Percentiles rank a stretch among this genome's conserved stretches.
Evolutionary conservation across 2,329 filamentous ascomycete species (phyloP).

Genomic region (Cercospora sp.): DNA sequence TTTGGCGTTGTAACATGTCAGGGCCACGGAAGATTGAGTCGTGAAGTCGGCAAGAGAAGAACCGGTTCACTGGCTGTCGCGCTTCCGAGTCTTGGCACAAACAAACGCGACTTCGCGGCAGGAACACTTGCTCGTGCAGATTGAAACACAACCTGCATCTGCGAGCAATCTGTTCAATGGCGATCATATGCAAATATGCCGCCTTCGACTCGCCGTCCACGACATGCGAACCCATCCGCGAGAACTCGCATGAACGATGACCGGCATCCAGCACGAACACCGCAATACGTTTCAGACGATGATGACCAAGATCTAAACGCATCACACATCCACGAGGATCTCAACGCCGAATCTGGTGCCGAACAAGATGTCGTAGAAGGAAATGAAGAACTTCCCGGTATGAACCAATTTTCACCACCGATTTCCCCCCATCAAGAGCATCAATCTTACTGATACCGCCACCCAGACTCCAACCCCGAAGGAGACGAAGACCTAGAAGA

Average conservation of each 20-base stretch:
- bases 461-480: not conserved
- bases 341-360: constrained; percentile 6
- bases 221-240: constrained; percentile 8
- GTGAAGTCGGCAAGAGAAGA: not conserved
- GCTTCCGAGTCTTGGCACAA: not conserved
- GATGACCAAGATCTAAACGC: constrained; percentile 23
- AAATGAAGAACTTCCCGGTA: not conserved
- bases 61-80: not conserved
- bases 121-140: not conserved
- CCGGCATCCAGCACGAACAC: not conserved
- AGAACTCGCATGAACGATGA: constrained; percentile 11
- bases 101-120: constrained; percentile 4
- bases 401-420: not conserved
- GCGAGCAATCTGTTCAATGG: not conserved
- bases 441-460: not conserved
- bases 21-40: not conserved
- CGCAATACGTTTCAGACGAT: constrained; percentile 13
- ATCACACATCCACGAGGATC: constrained; percentile 1
- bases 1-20: not conserved
- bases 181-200: not conserved
- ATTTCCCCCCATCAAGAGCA: not conserved
- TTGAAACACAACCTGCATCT: not conserved
- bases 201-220: constrained; percentile 11
- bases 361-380: constrained; percentile 31
- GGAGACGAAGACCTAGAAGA: not conserved